A percentile compares a stretch with the other conserved stretches of the same genome.
phyloP scores from a whole-genome alignment of 805 yeast species.

The Kluyveromyces siamensis region DNA sequence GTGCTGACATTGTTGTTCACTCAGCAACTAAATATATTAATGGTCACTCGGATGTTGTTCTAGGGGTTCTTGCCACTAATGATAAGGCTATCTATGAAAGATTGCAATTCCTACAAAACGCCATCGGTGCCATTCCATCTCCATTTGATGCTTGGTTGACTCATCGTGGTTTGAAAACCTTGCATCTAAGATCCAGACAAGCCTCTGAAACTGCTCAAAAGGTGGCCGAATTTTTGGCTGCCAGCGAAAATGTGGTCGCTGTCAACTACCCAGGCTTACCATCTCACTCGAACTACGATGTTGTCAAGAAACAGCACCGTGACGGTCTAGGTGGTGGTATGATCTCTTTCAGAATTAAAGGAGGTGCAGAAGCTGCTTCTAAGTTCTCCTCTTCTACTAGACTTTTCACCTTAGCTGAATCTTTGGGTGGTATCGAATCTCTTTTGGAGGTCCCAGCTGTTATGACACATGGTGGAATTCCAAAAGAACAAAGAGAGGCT shows the following conservation, averaged over 20 bases:
- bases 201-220: conserved; percentile 57
- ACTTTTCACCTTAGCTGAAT: conserved; percentile 79
- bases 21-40: conserved; percentile 86
- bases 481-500: conserved; percentile 65
- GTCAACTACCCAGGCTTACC: conserved; percentile 83
- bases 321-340: conserved; percentile 86
- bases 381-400: conserved; percentile 65
- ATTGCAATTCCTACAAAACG: conserved; percentile 74
- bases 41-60: conserved; percentile 87
- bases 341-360: conserved; percentile 78
- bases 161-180: conserved; percentile 83
- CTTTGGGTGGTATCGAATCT: conserved; percentile 85
- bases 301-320: conserved; percentile 69
- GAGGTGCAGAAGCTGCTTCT: conserved; percentile 71
- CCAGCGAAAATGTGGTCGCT: conserved; percentile 43
- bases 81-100: conserved; percentile 48
- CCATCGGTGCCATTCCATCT: conserved; percentile 82
- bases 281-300: conserved; percentile 50
- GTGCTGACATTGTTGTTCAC: conserved; percentile 84
- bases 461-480: conserved; percentile 91
- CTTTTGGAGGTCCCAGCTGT: conserved; percentile 81
- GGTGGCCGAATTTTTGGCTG: conserved; percentile 54
- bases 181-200: conserved; percentile 69
- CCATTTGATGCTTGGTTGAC: conserved; percentile 91
- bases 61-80: conserved; percentile 75